These are phyloP conservation scores for Dryadomyces quercivorus DNA, from an alignment of 2,329 filamentous ascomycete species.

Conservation along the genomic window DNA sequence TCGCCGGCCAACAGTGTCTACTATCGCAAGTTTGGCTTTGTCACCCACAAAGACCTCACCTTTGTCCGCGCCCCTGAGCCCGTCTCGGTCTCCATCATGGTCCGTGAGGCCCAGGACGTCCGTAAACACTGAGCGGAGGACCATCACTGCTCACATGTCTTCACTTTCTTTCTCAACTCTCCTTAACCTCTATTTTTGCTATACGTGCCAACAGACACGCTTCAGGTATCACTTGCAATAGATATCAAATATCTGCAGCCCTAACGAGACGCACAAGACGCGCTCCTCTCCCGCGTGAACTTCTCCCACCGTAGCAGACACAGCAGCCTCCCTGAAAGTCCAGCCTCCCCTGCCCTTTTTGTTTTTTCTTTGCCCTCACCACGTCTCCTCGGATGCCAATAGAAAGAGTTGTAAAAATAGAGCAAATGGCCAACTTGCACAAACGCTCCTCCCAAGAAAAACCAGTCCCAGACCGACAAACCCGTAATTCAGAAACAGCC, in stretches of 20 bases:
- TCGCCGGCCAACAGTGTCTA: slow-evolving; percentile 55
- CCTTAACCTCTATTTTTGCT: background rate
- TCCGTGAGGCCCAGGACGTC: slow-evolving; percentile 49
- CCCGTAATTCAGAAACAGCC: background rate
- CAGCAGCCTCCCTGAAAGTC: background rate
- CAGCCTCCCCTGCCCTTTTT: background rate
- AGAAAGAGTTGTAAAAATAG: background rate
- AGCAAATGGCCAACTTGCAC: background rate
- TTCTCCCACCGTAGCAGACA: background rate
- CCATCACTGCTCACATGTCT: too few species aligned
- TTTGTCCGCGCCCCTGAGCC: slow-evolving; percentile 45
- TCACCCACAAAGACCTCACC: slow-evolving; percentile 48
- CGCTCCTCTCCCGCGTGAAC: background rate
- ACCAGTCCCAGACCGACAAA: background rate
- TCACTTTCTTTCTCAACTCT: background rate
- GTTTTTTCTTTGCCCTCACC: background rate
- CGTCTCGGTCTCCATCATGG: slow-evolving; percentile 67
- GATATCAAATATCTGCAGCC: background rate
- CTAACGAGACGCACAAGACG: background rate
- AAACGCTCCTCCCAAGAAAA: background rate
- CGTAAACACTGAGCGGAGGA: background rate
- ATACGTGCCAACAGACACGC: background rate
- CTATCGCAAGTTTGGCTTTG: slow-evolving; percentile 67
- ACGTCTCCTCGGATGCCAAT: background rate
- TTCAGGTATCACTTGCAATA: background rate